These are phyloP conservation scores for Turnera subulata DNA, from an alignment of 345 rosid species.

Conservation along the genomic window DNA sequence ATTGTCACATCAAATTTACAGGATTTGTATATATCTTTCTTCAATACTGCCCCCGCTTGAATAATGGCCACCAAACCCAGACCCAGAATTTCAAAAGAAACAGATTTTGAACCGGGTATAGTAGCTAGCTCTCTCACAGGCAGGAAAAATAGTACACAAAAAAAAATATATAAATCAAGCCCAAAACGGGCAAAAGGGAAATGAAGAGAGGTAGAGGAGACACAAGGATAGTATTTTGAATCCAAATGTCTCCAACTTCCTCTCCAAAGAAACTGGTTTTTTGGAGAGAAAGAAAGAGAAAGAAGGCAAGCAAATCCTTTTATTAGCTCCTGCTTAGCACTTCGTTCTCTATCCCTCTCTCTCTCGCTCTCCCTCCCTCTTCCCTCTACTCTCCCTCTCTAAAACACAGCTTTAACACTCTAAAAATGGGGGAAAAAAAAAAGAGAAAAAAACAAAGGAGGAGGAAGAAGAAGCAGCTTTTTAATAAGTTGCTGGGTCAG, in stretches of 20 bases:
- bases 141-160: not conserved
- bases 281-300: conserved; percentile 51
- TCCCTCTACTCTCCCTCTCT: not conserved
- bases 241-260: conserved; percentile 64
- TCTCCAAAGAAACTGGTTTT: conserved; percentile 27
- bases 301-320: conserved; percentile 35
- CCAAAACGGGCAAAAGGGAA: conserved; percentile 6
- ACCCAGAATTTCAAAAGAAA: not conserved
- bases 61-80: not conserved
- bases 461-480: too few relatives aligned
- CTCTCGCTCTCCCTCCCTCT: not conserved
- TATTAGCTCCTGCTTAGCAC: conserved; percentile 34
- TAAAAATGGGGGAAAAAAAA: not conserved
- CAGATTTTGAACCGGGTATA: not conserved
- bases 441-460: too few relatives aligned
- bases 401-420: conserved; percentile 2
- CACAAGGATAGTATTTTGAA: conserved; percentile 29
- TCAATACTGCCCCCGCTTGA: too few relatives aligned
- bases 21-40: too few relatives aligned
- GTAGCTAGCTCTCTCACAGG: too few relatives aligned
- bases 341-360: conserved; percentile 80
- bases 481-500: too few relatives aligned
- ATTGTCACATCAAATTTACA: not conserved
- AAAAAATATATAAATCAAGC: not conserved
- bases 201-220: conserved; percentile 68